Evolutionary conservation across 257 asterid species (phyloP), one percentile per base, ranked within the genome.

Genomic region (Solanum sejunctum): DNA sequence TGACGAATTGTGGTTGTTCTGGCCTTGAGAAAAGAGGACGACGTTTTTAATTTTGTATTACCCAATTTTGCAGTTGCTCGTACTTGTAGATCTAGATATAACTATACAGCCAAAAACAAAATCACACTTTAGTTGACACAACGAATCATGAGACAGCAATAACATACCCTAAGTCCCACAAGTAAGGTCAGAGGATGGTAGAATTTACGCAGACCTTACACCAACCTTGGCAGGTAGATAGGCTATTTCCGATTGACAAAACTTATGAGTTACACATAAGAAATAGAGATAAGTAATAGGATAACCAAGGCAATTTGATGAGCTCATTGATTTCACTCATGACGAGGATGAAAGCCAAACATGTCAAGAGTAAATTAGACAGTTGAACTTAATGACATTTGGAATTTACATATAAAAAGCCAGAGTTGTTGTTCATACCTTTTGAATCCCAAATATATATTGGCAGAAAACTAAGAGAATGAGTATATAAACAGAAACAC

Each of bases 1-100:
- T 96, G 99, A 12, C 95, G 98, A 80, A 91, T 94, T 18, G 98
- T 96, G 32, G 99, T 96, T 52, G 98, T 93, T 43, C 95, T 80
- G 52, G 94, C 89, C 84, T 95, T 95, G n/a, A 96, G 92, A 88
- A 96, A 95, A n/a, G 99, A 96, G 15, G 98, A 79, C 0, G 93
- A 89, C 64, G 85, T 85, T 88, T 89, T 90, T 47, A 89, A 84
- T 70, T 84, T 84, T 39, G 85, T 70, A 84, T 64, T 87, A 9
- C 93, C 93, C 88, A 36, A 58, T 89, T 89, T 92, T 5, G 86
- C 85, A 7, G 86, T 85, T 55, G 93, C 92, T 82, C 90, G 88
- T 69, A 88, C 90, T 88, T 89, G 95, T 55, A 92, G 85, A 85
- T 89, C 87, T 88, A 91, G 87, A 86, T 89, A 92, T 75, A 86